Evolutionary conservation across 805 yeast species (phyloP), one percentile per base, ranked within the genome.

Genomic region (Helenozyma baotianmanensis): DNA sequence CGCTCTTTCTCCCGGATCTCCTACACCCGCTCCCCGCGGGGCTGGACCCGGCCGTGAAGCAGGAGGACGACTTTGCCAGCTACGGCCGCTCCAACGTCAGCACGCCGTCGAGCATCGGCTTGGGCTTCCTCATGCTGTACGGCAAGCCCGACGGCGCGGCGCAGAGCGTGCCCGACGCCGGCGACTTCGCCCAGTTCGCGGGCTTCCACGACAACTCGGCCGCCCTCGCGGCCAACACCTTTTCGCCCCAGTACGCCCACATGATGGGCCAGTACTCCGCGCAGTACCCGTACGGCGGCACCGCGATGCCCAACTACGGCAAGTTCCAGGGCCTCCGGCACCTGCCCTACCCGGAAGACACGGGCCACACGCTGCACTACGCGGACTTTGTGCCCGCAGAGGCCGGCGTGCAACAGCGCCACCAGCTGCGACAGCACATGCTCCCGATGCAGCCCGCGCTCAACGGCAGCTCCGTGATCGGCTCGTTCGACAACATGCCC

Each of bases 1-100:
- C 69, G 25, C 50, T 66, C 26, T 66, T 66, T 30, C 48, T 66
- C 19, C 70, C 69, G 2, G 70, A 64, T 35, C 55, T 62, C 23
- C 49, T 64, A 16, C 62, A 60, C 31, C 51, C 39, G 19, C 35
- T 45, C 19, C 32, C 19, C 8, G 19, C 19, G 8, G 19, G 19
- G 8, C 19, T 6, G 19, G 19, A 17, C 8, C 7, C 19, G 7
- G 5, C 19, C 7, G 19, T 17, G 19, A 14, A 24, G 14, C 26
- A 13, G 9, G 10, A 8, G n/a, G 26, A 24, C 10, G 14, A n/a
- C 6, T 24, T 24, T 13, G 8, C 7, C 4, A 4, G 7, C 26
- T 8, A 17, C 7, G 19, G 8, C 19, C 19, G 19, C 19, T 17
- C 19, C 19, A 17, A 17, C 19, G 8, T 17, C 19, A 6, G 7